A percentile compares a stretch with the other conserved stretches of the same genome.
phyloP scores from a whole-genome alignment of 75 land plant genomes.

The Sequoia sempervirens region DNA sequence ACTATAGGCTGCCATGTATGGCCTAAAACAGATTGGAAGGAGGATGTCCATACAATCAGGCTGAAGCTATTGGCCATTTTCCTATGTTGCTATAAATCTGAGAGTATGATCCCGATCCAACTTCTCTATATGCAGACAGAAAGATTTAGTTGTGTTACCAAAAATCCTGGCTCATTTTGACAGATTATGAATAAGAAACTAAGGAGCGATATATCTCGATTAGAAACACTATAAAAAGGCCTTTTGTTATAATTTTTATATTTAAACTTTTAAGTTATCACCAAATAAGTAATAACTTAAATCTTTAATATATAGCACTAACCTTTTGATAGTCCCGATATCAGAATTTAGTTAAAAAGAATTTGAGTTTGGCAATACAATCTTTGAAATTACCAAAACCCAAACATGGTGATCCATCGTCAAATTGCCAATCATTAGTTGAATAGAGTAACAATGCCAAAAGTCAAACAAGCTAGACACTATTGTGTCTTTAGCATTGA shows the following conservation, averaged over 20 bases:
- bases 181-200: neutral
- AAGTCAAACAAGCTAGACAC: neutral
- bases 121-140: neutral
- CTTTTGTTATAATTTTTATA: neutral
- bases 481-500: neutral
- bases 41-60: no score
- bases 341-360: neutral
- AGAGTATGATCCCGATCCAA: neutral
- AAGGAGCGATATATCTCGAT: neutral
- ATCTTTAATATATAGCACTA: no score
- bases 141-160: neutral
- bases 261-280: neutral
- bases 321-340: neutral
- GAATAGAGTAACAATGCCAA: neutral
- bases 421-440: neutral
- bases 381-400: neutral
- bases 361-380: neutral
- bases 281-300: no score
- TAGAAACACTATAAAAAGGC: neutral
- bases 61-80: neutral
- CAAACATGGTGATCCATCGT: neutral
- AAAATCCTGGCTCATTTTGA: neutral
- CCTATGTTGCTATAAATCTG: neutral
- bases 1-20: no score
- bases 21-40: no score